Conservation (phyloP, 106 monocot genomes). For the Platanthera guangdongensis region DNA sequence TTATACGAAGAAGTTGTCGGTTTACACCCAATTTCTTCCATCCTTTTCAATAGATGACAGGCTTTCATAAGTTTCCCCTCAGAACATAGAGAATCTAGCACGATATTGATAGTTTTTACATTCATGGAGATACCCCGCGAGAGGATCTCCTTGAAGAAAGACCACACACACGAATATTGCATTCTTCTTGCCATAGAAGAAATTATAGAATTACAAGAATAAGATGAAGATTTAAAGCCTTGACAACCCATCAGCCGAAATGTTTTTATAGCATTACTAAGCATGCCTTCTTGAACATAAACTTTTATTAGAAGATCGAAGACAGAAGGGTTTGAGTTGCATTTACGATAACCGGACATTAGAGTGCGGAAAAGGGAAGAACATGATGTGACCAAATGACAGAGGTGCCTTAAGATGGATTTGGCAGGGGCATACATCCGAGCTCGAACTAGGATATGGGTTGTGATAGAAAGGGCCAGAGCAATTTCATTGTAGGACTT, state of each 20-base stretch:
- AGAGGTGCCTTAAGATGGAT: slow-evolving; percentile 31
- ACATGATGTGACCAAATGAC: slow-evolving; percentile 8
- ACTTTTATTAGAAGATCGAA: slow-evolving; percentile 49
- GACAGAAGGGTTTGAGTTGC: slow-evolving; percentile 36
- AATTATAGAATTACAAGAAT: slow-evolving; percentile 51
- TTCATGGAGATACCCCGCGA: slow-evolving; percentile 26
- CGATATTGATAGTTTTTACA: slow-evolving; percentile 44
- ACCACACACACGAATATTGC: slow-evolving; percentile 23
- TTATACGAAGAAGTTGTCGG: slow-evolving; percentile 45
- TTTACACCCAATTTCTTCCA: slow-evolving; percentile 33
- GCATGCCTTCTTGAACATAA: slow-evolving; percentile 28
- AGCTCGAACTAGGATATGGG: slow-evolving; percentile 37
- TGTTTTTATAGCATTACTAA: slow-evolving; percentile 16
- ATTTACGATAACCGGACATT: slow-evolving; percentile 26
- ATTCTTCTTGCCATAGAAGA: slow-evolving; percentile 21
- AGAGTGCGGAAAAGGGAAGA: slow-evolving; percentile 26
- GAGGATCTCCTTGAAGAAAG: slow-evolving; percentile 37
- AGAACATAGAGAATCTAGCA: slow-evolving; percentile 36
- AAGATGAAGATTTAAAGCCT: slow-evolving; percentile 37
- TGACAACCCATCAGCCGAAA: slow-evolving; percentile 33
- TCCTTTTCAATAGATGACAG: slow-evolving; percentile 36
- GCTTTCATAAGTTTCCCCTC: slow-evolving; percentile 38
- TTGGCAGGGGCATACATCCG: slow-evolving; percentile 39
- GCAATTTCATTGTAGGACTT: slow-evolving; percentile 19
- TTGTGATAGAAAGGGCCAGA: slow-evolving; percentile 27